Percentiles rank a stretch among this genome's conserved stretches.
phyloP scores from a whole-genome alignment of 164 flowering plant genomes.

The Platanus orientalis region DNA sequence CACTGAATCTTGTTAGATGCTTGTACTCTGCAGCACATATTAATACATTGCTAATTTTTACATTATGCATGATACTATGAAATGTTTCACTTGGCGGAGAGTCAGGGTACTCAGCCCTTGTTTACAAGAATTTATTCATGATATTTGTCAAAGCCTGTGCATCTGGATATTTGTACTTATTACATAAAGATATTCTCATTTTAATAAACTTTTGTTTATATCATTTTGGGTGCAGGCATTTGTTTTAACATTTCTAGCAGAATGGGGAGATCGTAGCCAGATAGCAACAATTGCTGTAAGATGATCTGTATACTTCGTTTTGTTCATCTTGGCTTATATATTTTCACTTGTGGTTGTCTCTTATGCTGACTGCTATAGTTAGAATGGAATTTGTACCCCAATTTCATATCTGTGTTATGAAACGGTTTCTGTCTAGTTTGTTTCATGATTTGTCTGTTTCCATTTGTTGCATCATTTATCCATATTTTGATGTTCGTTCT shows the following conservation, averaged over 20 bases:
- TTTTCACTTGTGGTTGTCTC: too few species aligned
- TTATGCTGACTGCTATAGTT: too few species aligned
- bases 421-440: too few species aligned
- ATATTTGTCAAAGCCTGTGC: not conserved
- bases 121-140: not conserved
- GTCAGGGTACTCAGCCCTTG: not conserved
- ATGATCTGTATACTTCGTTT: constrained; percentile 1
- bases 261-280: constrained; percentile 99
- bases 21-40: too few species aligned
- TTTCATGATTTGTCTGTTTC: too few species aligned
- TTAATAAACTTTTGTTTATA: not conserved
- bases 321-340: not conserved
- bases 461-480: too few species aligned
- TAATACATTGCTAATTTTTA: not conserved
- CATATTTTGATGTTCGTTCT: too few species aligned
- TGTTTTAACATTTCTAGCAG: constrained; percentile 88
- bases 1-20: too few species aligned
- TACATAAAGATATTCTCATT: not conserved
- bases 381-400: too few species aligned
- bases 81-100: too few species aligned
- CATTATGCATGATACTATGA: not conserved
- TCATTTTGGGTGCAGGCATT: constrained; percentile 63
- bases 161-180: not conserved
- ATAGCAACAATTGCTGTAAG: constrained; percentile 99
- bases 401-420: too few species aligned